These are phyloP conservation scores for Puccinia polysora DNA, from an alignment of 1,284 basidiomycete species.

Conservation along the genomic window DNA sequence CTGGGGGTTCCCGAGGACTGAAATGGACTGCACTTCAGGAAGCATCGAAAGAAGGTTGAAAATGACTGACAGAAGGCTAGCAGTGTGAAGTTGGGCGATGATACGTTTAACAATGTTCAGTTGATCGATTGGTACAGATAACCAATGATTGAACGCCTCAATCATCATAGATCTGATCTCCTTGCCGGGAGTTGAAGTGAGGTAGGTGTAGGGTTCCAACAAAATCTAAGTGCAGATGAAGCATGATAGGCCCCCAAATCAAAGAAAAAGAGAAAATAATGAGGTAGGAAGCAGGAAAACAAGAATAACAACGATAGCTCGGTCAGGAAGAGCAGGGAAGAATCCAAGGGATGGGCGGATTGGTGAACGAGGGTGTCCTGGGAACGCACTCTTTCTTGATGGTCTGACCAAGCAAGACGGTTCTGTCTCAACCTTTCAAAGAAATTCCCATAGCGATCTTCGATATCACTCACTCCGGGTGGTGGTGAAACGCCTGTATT, in stretches of 20 bases:
- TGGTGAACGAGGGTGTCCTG: background rate
- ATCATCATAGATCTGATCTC: conserved; percentile 85
- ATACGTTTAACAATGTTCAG: conserved; percentile 70
- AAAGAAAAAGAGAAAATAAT: background rate
- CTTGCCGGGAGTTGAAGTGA: conserved; percentile 81
- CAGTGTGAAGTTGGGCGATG: conserved; percentile 89
- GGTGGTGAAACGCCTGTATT: too few relatives aligned
- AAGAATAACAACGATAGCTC: background rate
- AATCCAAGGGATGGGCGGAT: background rate
- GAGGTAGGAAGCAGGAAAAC: too few relatives aligned
- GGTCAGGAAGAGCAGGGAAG: background rate
- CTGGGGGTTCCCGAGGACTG: too few relatives aligned
- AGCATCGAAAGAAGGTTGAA: background rate
- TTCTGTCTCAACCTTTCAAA: conserved; percentile 10
- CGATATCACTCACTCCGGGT: background rate
- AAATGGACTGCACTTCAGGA: too few relatives aligned
- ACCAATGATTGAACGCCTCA: conserved; percentile 90
- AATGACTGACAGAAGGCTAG: conserved; percentile 71
- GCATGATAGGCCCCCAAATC: background rate
- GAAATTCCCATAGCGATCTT: conserved; percentile 24
- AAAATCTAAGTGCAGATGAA: conserved; percentile 61
- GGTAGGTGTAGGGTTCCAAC: conserved; percentile 84
- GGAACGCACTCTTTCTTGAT: conserved; percentile 8
- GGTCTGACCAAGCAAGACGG: background rate
- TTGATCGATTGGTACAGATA: conserved; percentile 70